Evolutionary conservation across 345 rosid species (phyloP).

Genomic region (Carallia brachiata): DNA sequence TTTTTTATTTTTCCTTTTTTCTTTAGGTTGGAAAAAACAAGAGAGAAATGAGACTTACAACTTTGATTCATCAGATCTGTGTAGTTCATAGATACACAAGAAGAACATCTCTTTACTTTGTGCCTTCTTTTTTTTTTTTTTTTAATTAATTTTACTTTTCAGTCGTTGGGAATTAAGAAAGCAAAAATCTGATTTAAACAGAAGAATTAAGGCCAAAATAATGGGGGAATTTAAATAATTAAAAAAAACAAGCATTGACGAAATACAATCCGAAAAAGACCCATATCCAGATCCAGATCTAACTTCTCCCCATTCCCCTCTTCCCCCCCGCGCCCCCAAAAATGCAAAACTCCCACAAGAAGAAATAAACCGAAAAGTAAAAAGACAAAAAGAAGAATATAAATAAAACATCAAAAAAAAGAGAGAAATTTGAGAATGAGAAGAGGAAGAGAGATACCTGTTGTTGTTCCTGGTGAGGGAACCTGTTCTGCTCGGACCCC

Average conservation of each 20-base stretch:
- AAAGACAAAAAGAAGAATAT: conserved; percentile 7
- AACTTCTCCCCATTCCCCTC: background rate
- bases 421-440: no score
- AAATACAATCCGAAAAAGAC: conserved; percentile 9
- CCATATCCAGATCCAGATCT: conserved; percentile 33
- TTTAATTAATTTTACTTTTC: background rate
- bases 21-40: no score
- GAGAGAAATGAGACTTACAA: no score
- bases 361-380: background rate
- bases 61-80: no score
- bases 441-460: conserved; percentile 42
- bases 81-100: no score
- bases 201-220: background rate
- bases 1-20: no score
- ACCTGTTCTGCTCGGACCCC: conserved; percentile 69
- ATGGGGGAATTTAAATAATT: background rate
- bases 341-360: no score
- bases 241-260: background rate
- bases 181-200: background rate
- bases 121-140: no score
- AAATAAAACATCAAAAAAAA: background rate
- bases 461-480: conserved; percentile 51
- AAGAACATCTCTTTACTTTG: no score
- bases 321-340: no score
- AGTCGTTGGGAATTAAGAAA: background rate